Evolutionary conservation across 2,329 filamentous ascomycete species (phyloP).

Genomic region (Neopestalotiopsis rosae): DNA sequence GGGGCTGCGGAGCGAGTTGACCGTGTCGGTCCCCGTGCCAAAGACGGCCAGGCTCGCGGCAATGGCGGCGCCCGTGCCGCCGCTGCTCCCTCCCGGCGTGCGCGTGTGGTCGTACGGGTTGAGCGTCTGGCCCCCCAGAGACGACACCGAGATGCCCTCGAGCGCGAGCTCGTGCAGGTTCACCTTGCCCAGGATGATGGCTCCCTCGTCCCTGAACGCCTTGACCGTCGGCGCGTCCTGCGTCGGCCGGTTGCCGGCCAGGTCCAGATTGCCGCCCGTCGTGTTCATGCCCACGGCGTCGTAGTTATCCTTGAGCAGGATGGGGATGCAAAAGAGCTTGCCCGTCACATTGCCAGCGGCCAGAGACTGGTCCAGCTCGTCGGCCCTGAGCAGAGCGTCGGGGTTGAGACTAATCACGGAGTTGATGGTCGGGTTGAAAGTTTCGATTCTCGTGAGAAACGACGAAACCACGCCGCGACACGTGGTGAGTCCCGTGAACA

Average conservation of each 20-base stretch:
- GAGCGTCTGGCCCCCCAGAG: slow-evolving; percentile 66
- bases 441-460: slow-evolving; percentile 62
- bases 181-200: slow-evolving; percentile 63
- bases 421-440: slow-evolving; percentile 61
- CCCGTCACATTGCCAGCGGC: slow-evolving; percentile 53
- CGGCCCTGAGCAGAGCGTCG: slow-evolving; percentile 46
- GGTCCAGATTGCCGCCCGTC: slow-evolving; percentile 57
- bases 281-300: slow-evolving; percentile 61
- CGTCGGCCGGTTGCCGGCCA: slow-evolving; percentile 51
- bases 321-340: slow-evolving; percentile 64
- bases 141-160: slow-evolving; percentile 67
- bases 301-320: slow-evolving; percentile 70
- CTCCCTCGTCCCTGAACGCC: slow-evolving; percentile 55
- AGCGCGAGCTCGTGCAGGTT: slow-evolving; percentile 69
- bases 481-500: slow-evolving; percentile 57
- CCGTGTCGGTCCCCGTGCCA: slow-evolving; percentile 64
- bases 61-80: slow-evolving; percentile 66
- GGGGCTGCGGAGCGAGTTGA: slow-evolving; percentile 67
- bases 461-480: slow-evolving; percentile 59
- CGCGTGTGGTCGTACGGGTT: slow-evolving; percentile 66
- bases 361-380: slow-evolving; percentile 52
- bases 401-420: slow-evolving; percentile 61
- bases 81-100: slow-evolving; percentile 70
- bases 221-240: slow-evolving; percentile 55
- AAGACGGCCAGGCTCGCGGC: slow-evolving; percentile 60